phyloP scores from a whole-genome alignment of 2,329 filamentous ascomycete genomes.

The Diplodia scrobiculata region DNA sequence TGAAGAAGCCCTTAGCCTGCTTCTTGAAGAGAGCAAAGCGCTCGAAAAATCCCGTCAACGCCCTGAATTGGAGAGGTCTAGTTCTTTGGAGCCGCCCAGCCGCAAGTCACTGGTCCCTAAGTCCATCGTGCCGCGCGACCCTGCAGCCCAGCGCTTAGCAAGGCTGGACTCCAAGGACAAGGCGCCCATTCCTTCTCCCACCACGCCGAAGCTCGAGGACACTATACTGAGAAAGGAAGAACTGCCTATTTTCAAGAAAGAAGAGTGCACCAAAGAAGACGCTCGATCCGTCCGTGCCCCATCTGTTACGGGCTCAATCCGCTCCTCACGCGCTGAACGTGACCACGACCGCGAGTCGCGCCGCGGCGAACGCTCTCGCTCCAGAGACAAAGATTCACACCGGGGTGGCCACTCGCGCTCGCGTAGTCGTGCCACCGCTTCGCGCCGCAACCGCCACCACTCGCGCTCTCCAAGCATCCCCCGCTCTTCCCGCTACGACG shows the following conservation, averaged over 20 bases:
- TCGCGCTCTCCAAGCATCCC: conserved; percentile 32
- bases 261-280: conserved; percentile 14
- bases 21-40: conserved; percentile 44
- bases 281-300: conserved; percentile 19
- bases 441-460: conserved; percentile 32
- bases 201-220: conserved; percentile 11
- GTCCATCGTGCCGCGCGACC: conserved; percentile 34
- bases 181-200: neutral
- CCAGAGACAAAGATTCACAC: conserved; percentile 9
- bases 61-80: conserved; percentile 43
- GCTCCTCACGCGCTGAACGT: conserved; percentile 21
- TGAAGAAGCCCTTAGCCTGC: conserved; percentile 40
- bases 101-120: conserved; percentile 44
- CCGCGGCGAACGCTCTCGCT: conserved; percentile 29
- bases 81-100: conserved; percentile 45
- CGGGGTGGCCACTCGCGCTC: conserved; percentile 39
- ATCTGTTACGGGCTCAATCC: conserved; percentile 17
- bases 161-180: conserved; percentile 35
- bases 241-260: neutral
- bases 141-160: conserved; percentile 37
- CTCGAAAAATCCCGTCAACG: conserved; percentile 44
- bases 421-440: conserved; percentile 32
- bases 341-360: conserved; percentile 35
- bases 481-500: conserved; percentile 37
- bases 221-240: neutral